Conservation (phyloP, 495 filamentous ascomycete species). For the Penicillium fimorum region DNA sequence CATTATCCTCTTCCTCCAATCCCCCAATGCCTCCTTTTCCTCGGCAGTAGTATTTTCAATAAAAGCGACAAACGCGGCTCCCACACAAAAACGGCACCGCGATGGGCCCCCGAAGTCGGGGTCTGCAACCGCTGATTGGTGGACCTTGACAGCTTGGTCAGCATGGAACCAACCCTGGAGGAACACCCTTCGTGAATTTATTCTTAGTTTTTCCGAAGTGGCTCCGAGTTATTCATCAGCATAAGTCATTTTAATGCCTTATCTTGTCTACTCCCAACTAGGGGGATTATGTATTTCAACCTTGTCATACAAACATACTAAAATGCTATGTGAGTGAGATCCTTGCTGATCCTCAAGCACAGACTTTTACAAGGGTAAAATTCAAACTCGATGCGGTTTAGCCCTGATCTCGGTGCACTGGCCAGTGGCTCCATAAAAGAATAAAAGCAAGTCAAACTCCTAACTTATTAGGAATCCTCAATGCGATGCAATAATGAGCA, state of each 20-base stretch:
- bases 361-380: background rate
- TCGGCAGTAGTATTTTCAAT: background rate
- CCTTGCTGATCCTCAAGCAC: background rate
- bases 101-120: background rate
- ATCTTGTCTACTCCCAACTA: background rate
- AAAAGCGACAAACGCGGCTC: slow-evolving; percentile 9
- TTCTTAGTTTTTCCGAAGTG: background rate
- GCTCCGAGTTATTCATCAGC: background rate
- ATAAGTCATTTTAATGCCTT: background rate
- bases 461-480: background rate
- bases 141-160: background rate
- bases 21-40: background rate
- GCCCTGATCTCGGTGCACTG: background rate
- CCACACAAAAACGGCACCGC: background rate
- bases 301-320: background rate
- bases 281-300: background rate
- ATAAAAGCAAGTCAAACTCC: background rate
- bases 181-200: background rate
- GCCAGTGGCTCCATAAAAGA: background rate
- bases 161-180: background rate
- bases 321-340: background rate
- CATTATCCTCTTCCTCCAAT: background rate
- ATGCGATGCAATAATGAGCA: background rate
- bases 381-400: background rate
- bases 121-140: background rate